Evolutionary conservation across 257 asterid species (phyloP), one percentile per base, ranked within the genome.

Genomic region (Solanum pennellii): DNA sequence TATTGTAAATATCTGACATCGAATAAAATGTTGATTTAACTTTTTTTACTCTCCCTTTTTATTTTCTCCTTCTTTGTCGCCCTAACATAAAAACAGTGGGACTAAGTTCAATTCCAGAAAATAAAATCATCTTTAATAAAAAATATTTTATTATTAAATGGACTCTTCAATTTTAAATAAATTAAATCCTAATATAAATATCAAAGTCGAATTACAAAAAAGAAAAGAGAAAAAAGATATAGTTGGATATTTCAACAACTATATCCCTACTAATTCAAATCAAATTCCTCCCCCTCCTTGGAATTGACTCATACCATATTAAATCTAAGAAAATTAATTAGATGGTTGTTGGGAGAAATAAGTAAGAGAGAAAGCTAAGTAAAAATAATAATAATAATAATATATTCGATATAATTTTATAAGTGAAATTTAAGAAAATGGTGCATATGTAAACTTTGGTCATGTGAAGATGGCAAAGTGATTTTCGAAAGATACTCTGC

Each of bases 381-480:
- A 15, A 2, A 4, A 9, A 33, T 0, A 1, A 27, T 27, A 27
- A 27, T 27, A 1, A 1, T 25, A 7, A 1, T 14, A 3, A 0
- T 4, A 29, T 15, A 69, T 0, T 31, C 1, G 8, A 1, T 14
- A 6, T 2, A 29, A 29, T 69, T 29, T 69, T 9, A 29, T 1
- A 7, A 29, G 23, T 29, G 0, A 16, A 69, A 12, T 69, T 69
- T 14, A 4, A 29, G 11, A 69, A 2, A 3, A 5, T 3, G 6
- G 3, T 68, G 21, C 14, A 1, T 68, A 29, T 6, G 21, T 4
- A 7, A 6, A 29, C 10, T 27, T 33, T 33, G 35, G 1, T 5
- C 3, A 27, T 3, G 16, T 11, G 2, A 65, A 13, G 2, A 12
- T 1, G 27, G 9, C 13, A 3, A 68, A 5, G 5, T 13, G 6